These are phyloP conservation scores for Saitozyma sp. DNA, from an alignment of 768 basidiomycete species.

Conservation along the genomic window DNA sequence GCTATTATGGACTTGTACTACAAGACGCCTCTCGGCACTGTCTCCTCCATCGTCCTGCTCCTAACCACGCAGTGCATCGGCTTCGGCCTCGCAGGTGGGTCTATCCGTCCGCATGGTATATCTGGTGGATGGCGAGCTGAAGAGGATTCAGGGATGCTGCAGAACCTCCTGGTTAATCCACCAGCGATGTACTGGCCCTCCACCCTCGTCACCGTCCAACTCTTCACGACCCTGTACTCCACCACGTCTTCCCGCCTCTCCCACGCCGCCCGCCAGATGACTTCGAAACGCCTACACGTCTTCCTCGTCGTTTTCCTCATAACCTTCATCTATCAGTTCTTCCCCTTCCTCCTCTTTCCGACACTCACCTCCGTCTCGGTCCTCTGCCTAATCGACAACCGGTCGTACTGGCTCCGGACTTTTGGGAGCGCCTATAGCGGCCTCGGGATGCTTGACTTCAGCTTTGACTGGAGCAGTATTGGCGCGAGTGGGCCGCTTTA, in stretches of 20 bases:
- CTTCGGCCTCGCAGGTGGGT: slow-evolving; percentile 49
- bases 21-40: slow-evolving; percentile 39
- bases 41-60: slow-evolving; percentile 47
- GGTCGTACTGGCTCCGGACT: slow-evolving; percentile 40
- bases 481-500: slow-evolving; percentile 50
- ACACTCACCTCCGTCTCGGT: slow-evolving; percentile 50
- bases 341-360: slow-evolving; percentile 51
- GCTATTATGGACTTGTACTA: slow-evolving; percentile 53
- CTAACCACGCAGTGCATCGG: slow-evolving; percentile 54
- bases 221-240: slow-evolving; percentile 52
- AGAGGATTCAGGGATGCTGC: slow-evolving; percentile 40
- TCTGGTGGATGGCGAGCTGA: too few species aligned
- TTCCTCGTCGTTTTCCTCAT: slow-evolving; percentile 36
- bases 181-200: slow-evolving; percentile 52
- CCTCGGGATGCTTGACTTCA: slow-evolving; percentile 48
- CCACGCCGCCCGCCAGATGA: slow-evolving; percentile 15
- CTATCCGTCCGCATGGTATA: too few species aligned
- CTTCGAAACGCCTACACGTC: slow-evolving; percentile 26
- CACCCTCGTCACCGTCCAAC: slow-evolving; percentile 47
- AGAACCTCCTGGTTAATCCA: slow-evolving; percentile 50
- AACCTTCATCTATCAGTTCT: slow-evolving; percentile 43
- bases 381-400: slow-evolving; percentile 47
- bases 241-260: slow-evolving; percentile 16
- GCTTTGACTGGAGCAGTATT: slow-evolving; percentile 52
- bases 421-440: slow-evolving; percentile 52